Conservation (phyloP, 345 rosid genomes). For the Gossypioides kirkii region DNA sequence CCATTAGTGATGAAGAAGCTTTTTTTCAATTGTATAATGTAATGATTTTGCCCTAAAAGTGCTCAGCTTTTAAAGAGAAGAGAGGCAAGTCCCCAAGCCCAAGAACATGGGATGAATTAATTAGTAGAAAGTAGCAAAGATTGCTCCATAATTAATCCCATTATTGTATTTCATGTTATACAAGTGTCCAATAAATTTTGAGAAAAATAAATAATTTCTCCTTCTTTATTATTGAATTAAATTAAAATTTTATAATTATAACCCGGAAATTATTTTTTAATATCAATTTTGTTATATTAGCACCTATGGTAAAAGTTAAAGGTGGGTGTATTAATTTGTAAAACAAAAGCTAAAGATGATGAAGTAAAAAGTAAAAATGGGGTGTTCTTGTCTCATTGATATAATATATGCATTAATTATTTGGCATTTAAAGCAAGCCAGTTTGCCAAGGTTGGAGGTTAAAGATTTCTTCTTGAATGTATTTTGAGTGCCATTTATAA, state of each 20-base stretch:
- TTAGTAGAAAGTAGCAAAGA: slow-evolving; percentile 7
- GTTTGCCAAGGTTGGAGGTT: neutral
- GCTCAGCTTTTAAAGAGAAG: neutral
- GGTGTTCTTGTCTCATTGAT: neutral
- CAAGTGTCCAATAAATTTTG: too few species aligned
- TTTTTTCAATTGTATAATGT: neutral
- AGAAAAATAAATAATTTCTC: too few species aligned
- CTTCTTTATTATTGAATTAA: too few species aligned
- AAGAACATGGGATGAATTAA: slow-evolving; percentile 6
- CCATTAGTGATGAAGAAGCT: neutral
- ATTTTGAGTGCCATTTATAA: neutral
- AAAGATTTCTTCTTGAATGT: neutral
- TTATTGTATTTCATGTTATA: neutral
- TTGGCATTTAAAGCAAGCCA: neutral
- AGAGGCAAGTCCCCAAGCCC: neutral
- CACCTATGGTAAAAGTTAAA: too few species aligned
- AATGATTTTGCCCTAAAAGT: neutral
- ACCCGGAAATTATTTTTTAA: neutral
- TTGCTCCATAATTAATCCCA: neutral
- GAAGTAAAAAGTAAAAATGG: neutral
- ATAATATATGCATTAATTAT: neutral
- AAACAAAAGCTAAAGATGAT: neutral
- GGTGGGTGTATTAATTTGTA: neutral
- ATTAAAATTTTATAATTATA: too few species aligned
- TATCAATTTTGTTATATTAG: neutral